Percentiles rank a stretch among this genome's conserved stretches.
Conservation (phyloP, 169 alveolate genomes). For the Plasmodium cynomolgi region DNA sequence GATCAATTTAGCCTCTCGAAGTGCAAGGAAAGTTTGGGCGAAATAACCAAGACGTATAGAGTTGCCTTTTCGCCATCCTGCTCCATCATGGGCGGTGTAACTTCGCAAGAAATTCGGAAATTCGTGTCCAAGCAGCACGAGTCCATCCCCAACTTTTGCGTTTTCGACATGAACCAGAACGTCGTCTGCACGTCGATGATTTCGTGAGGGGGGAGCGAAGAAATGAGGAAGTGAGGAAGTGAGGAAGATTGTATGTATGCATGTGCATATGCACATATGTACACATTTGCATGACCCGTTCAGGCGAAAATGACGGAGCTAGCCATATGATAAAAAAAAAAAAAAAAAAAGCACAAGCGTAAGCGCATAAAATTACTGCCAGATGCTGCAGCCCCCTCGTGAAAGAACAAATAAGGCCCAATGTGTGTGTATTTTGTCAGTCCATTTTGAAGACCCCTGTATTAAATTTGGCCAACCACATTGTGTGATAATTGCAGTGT, state of each 20-base stretch:
- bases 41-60: conserved; percentile 55
- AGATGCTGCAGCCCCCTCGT: neutral
- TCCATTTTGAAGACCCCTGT: neutral
- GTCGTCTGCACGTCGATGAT: conserved; percentile 84
- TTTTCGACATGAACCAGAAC: conserved; percentile 82
- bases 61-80: conserved; percentile 45
- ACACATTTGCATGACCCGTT: neutral
- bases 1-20: conserved; percentile 25
- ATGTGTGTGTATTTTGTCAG: neutral
- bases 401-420: neutral
- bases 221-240: neutral
- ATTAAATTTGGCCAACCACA: neutral
- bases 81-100: conserved; percentile 82
- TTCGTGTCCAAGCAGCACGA: conserved; percentile 85
- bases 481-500: conserved; percentile 4
- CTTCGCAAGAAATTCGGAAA: conserved; percentile 83
- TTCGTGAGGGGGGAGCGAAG: conserved; percentile 5
- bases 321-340: neutral
- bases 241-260: neutral
- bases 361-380: neutral
- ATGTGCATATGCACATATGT: neutral
- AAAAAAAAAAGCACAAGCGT: neutral
- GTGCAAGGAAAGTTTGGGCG: conserved; percentile 27
- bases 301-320: neutral
- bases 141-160: conserved; percentile 83